phyloP scores from a whole-genome alignment of 805 yeast genomes.

The Candida xyloterini region DNA sequence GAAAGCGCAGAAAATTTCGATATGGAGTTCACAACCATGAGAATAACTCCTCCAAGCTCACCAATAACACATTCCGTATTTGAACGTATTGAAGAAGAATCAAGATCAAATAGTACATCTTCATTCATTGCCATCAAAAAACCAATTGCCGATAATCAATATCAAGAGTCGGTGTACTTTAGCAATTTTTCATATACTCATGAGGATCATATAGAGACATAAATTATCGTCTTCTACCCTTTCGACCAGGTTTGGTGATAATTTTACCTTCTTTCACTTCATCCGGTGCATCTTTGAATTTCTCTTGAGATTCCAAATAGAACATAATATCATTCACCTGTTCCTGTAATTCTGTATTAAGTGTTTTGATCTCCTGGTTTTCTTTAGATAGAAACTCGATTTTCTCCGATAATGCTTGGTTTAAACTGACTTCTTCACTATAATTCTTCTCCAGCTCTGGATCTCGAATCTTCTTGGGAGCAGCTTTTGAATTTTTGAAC shows the following conservation, averaged over 20 bases:
- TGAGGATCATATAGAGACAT: slow-evolving; percentile 15
- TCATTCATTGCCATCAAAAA: slow-evolving; percentile 33
- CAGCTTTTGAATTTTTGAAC: slow-evolving; percentile 13
- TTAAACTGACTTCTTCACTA: slow-evolving; percentile 46
- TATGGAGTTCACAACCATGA: slow-evolving; percentile 71
- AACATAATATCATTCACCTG: slow-evolving; percentile 80
- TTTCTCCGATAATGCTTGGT: slow-evolving; percentile 40
- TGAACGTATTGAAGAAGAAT: slow-evolving; percentile 28
- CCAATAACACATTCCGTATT: slow-evolving; percentile 30
- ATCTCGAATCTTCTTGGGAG: slow-evolving; percentile 13
- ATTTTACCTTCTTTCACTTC: slow-evolving; percentile 72
- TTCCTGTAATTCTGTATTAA: slow-evolving; percentile 52
- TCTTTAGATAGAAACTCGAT: slow-evolving; percentile 35
- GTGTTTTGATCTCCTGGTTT: slow-evolving; percentile 34
- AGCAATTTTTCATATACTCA: slow-evolving; percentile 33
- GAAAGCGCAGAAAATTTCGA: slow-evolving; percentile 83
- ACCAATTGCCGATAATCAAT: slow-evolving; percentile 23
- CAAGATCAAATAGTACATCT: slow-evolving; percentile 32
- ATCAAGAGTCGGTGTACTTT: slow-evolving; percentile 33
- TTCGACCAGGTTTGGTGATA: slow-evolving; percentile 36
- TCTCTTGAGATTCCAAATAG: slow-evolving; percentile 67
- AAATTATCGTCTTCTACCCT: slow-evolving; percentile 10
- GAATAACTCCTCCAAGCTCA: slow-evolving; percentile 41
- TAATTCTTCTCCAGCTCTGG: slow-evolving; percentile 28
- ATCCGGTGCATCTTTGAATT: slow-evolving; percentile 66